Evolutionary conservation across 805 yeast genomes (phyloP), one percentile per base, ranked within the genome.

Genomic region (Hanseniaspora guilliermondii): DNA sequence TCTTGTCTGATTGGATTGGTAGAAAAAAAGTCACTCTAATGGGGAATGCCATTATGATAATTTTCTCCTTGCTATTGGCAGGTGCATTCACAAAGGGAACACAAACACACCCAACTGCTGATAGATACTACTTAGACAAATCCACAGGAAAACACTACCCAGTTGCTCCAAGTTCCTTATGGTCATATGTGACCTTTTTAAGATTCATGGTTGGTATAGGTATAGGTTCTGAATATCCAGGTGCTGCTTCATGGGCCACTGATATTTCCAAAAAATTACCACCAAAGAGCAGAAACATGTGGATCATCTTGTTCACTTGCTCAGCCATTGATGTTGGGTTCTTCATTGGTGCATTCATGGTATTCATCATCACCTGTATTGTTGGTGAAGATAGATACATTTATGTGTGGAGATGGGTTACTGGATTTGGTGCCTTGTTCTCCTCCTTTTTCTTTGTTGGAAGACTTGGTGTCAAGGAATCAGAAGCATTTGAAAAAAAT

Each of bases 191-290:
- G 54, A 86, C 95, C 7, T 83, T 82, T 11, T 86, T 83, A 67
- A 77, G 97, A 68, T 86, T 86, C 68, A 82, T 89, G 69, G 71
- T 89, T 49, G 97, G 97, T 70, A 73, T 87, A 59, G 94, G 89
- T 62, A 85, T 91, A 61, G 97, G 97, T 62, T 89, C 94, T 49
- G 97, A 89, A 70, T 89, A 89, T 65, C 96, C 96, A 46, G 83
- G 94, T 12, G 56, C 46, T 66, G 95, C 96, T 47, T 83, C 95
- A 12, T 89, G 96, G 45, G 84, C 95, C 9, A 93, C 89, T 22
- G 94, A 95, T 37, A 87, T 94, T 61, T 88, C 96, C 30, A 97
- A 89, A 68, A 93, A 94, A 39, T 80, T 94, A 46, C 81, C 85
- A n/a, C 75, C 79, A 17, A 95, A 95, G 56, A 75, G 76, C 57